phyloP scores from a whole-genome alignment of 1,284 basidiomycete genomes.

The Dichomitus squalens region DNA sequence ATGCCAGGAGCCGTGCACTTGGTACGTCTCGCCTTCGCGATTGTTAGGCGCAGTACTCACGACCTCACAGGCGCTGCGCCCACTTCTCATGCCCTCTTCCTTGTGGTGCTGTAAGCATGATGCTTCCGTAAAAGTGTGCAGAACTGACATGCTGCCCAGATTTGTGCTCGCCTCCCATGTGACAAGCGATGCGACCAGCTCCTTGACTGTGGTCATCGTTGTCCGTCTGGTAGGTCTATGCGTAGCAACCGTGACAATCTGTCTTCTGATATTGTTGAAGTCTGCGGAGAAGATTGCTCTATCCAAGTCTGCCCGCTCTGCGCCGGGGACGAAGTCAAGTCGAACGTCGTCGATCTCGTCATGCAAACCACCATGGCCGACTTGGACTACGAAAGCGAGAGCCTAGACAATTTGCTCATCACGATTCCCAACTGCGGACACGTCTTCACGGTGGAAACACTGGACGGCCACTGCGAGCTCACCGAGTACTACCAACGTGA shows the following conservation, averaged over 20 bases:
- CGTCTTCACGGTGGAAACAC: constrained; percentile 70
- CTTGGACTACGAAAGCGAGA: constrained; percentile 42
- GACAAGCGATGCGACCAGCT: constrained; percentile 52
- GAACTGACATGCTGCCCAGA: constrained; percentile 37
- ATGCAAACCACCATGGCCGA: constrained; percentile 55
- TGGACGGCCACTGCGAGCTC: constrained; percentile 64
- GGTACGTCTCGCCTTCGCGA: constrained; percentile 28
- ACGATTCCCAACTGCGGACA: constrained; percentile 63
- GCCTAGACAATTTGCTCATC: constrained; percentile 57
- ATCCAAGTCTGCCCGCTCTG: constrained; percentile 61
- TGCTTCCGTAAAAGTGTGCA: not conserved
- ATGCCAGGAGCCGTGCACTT: constrained; percentile 63
- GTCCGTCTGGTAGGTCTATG: constrained; percentile 62
- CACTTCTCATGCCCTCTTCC: constrained; percentile 63
- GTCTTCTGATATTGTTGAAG: constrained; percentile 33
- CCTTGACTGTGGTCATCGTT: constrained; percentile 62
- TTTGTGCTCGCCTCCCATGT: constrained; percentile 70
- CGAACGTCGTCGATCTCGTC: constrained; percentile 59
- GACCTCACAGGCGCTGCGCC: constrained; percentile 45
- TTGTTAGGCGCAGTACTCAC: not conserved
- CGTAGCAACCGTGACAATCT: not conserved
- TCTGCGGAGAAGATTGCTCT: constrained; percentile 69
- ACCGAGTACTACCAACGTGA: constrained; percentile 50
- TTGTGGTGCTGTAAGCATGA: constrained; percentile 65
- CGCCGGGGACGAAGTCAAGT: constrained; percentile 41